Evolutionary conservation across 2,329 filamentous ascomycete genomes (phyloP).

Genomic region (Microcyclospora tardicrescens): DNA sequence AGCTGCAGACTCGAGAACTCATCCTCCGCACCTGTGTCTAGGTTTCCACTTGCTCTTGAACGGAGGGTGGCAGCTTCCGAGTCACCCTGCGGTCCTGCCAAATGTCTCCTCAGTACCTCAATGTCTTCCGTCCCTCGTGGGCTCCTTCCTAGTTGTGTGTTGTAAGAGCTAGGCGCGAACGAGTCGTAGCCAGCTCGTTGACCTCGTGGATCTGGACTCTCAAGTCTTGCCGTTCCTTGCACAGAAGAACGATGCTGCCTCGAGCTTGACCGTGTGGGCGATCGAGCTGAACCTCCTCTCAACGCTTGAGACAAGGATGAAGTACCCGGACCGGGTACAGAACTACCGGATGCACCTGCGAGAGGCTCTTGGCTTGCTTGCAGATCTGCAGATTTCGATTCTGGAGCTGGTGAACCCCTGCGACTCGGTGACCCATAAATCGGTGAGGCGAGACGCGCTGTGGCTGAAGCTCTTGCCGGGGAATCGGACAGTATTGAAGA

Average conservation of each 20-base stretch:
- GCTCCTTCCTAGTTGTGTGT: slow-evolving; percentile 29
- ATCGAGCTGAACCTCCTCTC: slow-evolving; percentile 45
- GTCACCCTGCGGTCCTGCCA: slow-evolving; percentile 49
- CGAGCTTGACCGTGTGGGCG: slow-evolving; percentile 31
- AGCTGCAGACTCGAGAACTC: slow-evolving; percentile 89
- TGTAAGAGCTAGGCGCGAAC: slow-evolving; percentile 55
- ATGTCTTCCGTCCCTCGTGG: slow-evolving; percentile 67
- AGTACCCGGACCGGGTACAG: slow-evolving; percentile 61
- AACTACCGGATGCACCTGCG: slow-evolving; percentile 42
- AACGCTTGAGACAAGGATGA: slow-evolving; percentile 84
- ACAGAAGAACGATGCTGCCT: too few relatives aligned
- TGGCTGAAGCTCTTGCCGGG: slow-evolving; percentile 33
- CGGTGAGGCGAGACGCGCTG: slow-evolving; percentile 19
- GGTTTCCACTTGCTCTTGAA: slow-evolving; percentile 7
- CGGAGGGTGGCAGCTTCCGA: slow-evolving; percentile 21
- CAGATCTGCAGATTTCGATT: slow-evolving; percentile 37
- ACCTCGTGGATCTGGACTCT: slow-evolving; percentile 35
- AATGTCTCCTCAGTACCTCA: slow-evolving; percentile 79
- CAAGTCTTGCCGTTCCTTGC: slow-evolving; percentile 30
- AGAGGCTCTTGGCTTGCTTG: slow-evolving; percentile 46
- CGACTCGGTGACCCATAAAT: slow-evolving; percentile 12
- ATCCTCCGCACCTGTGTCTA: slow-evolving; percentile 34
- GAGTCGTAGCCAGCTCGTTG: slow-evolving; percentile 72
- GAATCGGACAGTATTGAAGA: slow-evolving; percentile 14
- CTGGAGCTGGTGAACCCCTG: slow-evolving; percentile 10